Conservation (phyloP, 495 filamentous ascomycete genomes). For the Platismatia glauca region DNA sequence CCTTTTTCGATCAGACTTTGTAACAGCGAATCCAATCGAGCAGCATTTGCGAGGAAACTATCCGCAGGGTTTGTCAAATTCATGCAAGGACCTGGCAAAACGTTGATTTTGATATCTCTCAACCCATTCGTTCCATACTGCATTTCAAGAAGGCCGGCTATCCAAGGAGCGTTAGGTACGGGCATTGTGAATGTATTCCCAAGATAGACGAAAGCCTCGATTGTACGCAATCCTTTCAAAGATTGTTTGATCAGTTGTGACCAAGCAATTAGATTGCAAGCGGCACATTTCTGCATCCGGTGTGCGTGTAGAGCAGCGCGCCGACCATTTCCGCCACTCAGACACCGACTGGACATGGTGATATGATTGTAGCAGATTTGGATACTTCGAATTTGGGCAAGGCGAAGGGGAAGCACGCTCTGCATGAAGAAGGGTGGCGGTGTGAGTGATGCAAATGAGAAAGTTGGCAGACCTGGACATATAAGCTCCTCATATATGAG, state of each 20-base stretch:
- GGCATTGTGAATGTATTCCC: conserved; percentile 1
- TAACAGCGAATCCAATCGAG: conserved; percentile 1
- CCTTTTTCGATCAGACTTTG: conserved; percentile 6
- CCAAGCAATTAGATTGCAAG: conserved; percentile 18
- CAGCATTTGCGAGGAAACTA: background rate
- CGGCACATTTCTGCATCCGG: conserved; percentile 14
- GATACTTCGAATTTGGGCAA: conserved; percentile 16
- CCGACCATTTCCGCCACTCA: background rate
- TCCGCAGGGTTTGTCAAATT: background rate
- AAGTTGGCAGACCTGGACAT: conserved; percentile 10
- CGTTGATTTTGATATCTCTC: conserved; percentile 14
- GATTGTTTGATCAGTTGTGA: conserved; percentile 16
- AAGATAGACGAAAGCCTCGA: conserved; percentile 17
- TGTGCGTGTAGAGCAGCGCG: conserved; percentile 15
- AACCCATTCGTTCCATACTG: conserved; percentile 19
- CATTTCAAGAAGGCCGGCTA: conserved; percentile 15
- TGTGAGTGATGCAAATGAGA: conserved; percentile 17
- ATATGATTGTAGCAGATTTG: conserved; percentile 19
- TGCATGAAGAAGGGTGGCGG: conserved; percentile 17
- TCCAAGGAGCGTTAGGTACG: conserved; percentile 14
- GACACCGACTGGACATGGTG: conserved; percentile 8
- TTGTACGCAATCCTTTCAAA: conserved; percentile 14
- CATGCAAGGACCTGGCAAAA: conserved; percentile 5
- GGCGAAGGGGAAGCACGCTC: conserved; percentile 18
- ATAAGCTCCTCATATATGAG: background rate